Conservation (phyloP, 768 basidiomycete genomes). For the Myochromella boudieri region DNA sequence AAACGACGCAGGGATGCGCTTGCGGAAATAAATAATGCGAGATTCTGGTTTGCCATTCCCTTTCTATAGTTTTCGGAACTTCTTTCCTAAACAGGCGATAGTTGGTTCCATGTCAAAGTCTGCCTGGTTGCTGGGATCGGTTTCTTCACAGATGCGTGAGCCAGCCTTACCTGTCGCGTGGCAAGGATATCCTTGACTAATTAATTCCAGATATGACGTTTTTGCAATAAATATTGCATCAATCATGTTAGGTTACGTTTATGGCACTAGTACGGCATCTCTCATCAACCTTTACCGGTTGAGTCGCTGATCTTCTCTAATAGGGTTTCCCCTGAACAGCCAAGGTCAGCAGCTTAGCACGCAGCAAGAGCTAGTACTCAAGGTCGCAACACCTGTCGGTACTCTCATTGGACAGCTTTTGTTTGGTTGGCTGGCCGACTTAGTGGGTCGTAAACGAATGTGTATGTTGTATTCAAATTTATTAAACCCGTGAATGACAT, state of each 20-base stretch:
- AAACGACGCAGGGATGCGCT: slow-evolving; percentile 79
- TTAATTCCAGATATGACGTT: slow-evolving; percentile 83
- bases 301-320: slow-evolving; percentile 1
- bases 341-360: slow-evolving; percentile 39
- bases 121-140: slow-evolving; percentile 74
- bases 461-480: slow-evolving; percentile 44
- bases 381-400: slow-evolving; percentile 75
- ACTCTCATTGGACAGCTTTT: slow-evolving; percentile 73
- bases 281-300: not conserved
- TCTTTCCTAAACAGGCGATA: slow-evolving; percentile 40
- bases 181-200: not conserved
- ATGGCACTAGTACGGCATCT: slow-evolving; percentile 42
- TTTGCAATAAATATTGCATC: slow-evolving; percentile 89
- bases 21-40: slow-evolving; percentile 83
- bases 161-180: no score
- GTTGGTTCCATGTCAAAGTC: slow-evolving; percentile 87
- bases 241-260: slow-evolving; percentile 82
- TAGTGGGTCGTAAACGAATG: slow-evolving; percentile 79
- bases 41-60: slow-evolving; percentile 64
- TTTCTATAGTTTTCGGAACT: slow-evolving; percentile 4
- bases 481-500: no score
- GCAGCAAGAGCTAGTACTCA: slow-evolving; percentile 75
- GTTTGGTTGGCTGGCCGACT: slow-evolving; percentile 81
- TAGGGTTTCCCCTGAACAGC: slow-evolving; percentile 14
- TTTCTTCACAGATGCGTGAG: slow-evolving; percentile 87